Base-by-base conservation (phyloP, 2,329 filamentous ascomycete genomes). In the Cryphonectria carpinicola region DNA sequence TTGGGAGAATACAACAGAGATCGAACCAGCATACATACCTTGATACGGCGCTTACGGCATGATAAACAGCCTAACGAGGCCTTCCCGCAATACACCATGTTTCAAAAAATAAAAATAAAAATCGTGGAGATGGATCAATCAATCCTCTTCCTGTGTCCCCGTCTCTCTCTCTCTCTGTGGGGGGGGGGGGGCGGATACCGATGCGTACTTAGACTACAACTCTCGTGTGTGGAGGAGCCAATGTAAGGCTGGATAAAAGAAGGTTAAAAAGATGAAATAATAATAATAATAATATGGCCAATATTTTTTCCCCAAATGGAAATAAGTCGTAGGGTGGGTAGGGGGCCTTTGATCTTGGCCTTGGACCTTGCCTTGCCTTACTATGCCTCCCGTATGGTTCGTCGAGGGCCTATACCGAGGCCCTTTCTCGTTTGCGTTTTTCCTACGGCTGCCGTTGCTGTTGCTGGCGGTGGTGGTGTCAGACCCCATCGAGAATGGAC, bases 61-160 rank as follows among this genome's bases (percentile, higher is more conserved):
- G 82, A 84, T 74, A 87, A 81, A 77, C 86, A 88, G 75, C 85
- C 85, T 76, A 86, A 82, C 8, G 86, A 87, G 74, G 86, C 86
- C 77, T 87, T 88, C 61, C 86, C 86, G 74, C 86, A 87, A 78
- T 87, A 87, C 62, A 87, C 85, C 86, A 88, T 87, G 76, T 73
- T 74, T 70, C 43, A 49, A 22, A 19, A 46, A 4, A 49, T 8
- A 22, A 2, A 8, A 49, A 49, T 22, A 7, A 11, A 66, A 54
- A 25, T 46, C 17, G 61, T 66, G 62, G 39, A 66, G 37, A 41
- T 41, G 11, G 13, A 22, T 63, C 17, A 39, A 54, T 54, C 14
- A 39, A 54, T 54, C 22, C 52, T 43, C 22, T 14, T 43, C 17
- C 43, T 46, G 10, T 37, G 4, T 37, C 10, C 10, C 41, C 5